Percentiles rank a stretch among this genome's conserved stretches.
Conservation (phyloP, 73 alveolate genomes). For the Vitrella brassicaformis region DNA sequence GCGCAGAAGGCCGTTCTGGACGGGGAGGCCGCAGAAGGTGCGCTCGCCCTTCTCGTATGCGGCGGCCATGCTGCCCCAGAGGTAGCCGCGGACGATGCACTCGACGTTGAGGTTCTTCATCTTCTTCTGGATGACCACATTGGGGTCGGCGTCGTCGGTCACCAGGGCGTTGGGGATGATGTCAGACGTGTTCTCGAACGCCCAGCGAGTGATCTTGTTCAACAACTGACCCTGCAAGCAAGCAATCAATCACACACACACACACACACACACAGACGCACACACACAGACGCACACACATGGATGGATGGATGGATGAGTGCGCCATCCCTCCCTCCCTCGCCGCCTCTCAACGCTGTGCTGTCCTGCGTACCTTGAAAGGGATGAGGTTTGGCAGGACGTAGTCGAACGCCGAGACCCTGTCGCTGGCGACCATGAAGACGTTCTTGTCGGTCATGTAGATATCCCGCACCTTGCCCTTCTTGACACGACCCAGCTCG, state of each 20-base stretch:
- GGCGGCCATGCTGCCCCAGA: slow-evolving; percentile 44
- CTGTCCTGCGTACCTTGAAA: too few species aligned
- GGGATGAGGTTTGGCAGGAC: slow-evolving; percentile 35
- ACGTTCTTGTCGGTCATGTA: slow-evolving; percentile 20
- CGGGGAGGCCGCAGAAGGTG: slow-evolving; percentile 15
- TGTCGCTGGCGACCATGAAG: slow-evolving; percentile 25
- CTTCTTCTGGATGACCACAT: slow-evolving; percentile 28
- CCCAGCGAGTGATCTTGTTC: slow-evolving; percentile 29
- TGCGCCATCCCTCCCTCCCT: too few species aligned
- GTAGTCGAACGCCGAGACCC: slow-evolving; percentile 35
- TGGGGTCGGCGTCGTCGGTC: slow-evolving; percentile 12
- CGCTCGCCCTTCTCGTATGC: slow-evolving; percentile 40
- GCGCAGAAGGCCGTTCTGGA: slow-evolving; percentile 28
- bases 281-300: too few species aligned
- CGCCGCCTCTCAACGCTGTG: too few species aligned
- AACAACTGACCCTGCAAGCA: too few species aligned
- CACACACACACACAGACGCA: too few species aligned
- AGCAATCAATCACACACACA: too few species aligned
- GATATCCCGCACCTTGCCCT: slow-evolving; percentile 37
- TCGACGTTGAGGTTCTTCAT: slow-evolving; percentile 31
- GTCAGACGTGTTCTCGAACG: slow-evolving; percentile 18
- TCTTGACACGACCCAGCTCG: slow-evolving; percentile 26
- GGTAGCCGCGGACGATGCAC: slow-evolving; percentile 23
- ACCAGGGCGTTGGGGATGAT: slow-evolving; percentile 25
- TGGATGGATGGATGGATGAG: too few species aligned